A percentile compares a stretch with the other conserved stretches of the same genome.
Conservation (phyloP, 441 rosid genomes). For the Gossypium aridum region DNA sequence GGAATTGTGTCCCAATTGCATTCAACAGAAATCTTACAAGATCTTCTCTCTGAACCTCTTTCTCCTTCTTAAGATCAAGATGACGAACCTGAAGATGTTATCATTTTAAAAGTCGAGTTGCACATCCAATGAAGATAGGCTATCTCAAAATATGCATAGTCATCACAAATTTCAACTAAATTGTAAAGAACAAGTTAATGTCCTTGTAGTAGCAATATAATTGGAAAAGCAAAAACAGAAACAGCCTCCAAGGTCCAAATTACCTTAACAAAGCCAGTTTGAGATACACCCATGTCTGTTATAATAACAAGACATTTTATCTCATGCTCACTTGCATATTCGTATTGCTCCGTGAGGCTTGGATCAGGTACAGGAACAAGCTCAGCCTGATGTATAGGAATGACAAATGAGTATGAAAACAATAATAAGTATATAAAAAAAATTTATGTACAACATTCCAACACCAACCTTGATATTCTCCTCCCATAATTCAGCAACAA, state of each 20-base stretch:
- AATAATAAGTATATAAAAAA: neutral
- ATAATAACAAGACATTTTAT: constrained; percentile 82
- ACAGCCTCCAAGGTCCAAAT: neutral
- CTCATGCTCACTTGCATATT: constrained; percentile 90
- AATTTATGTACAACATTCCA: neutral
- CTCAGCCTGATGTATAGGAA: constrained; percentile 54
- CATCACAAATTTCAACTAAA: neutral
- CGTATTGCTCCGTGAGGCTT: constrained; percentile 94
- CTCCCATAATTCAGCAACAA: constrained; percentile 84
- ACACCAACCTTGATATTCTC: constrained; percentile 69
- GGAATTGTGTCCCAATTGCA: constrained; percentile 67
- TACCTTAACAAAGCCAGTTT: constrained; percentile 74
- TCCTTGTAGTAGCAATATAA: neutral
- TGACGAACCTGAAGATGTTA: constrained; percentile 58
- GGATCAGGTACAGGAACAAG: constrained; percentile 88
- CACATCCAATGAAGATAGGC: neutral
- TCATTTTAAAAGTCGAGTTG: neutral
- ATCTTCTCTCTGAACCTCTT: constrained; percentile 58
- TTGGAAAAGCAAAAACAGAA: neutral
- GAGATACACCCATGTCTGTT: constrained; percentile 69
- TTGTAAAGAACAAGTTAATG: neutral
- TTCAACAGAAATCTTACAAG: constrained; percentile 65
- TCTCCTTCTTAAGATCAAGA: constrained; percentile 75
- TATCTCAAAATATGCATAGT: neutral
- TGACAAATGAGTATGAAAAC: constrained; percentile 18